Evolutionary conservation across 1,284 basidiomycete genomes (phyloP), one percentile per base, ranked within the genome.

Genomic region (Meripilus lineatus): DNA sequence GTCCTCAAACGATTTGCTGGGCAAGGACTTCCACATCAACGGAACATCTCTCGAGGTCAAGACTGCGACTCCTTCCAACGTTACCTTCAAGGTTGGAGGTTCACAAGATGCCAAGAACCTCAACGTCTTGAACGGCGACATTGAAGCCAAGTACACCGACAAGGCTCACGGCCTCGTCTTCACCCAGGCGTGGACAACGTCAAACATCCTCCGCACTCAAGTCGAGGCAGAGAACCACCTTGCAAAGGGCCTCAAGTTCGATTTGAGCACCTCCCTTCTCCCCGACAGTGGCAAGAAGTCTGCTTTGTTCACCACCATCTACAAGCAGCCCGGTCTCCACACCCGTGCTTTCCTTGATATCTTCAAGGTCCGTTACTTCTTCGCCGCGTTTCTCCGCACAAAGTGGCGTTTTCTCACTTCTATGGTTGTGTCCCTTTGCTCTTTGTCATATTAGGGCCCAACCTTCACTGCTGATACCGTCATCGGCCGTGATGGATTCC

Each of bases 221-320:
- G 71, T 99, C 55, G 96, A 99, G 79, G 77, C 98, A 62, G 94
- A 98, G 72, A 95, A 97, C 80, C 88, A 94, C 74, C 84, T 99
- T 63, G 93, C 94, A 59, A 92, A 94, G 73, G 95, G 93, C 56
- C 82, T 99, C 71, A 99, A 99, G 78, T 76, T 99, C 61, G 95
- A 98, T 69, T 68, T 97, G 50, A 78, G 77, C 63, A 87, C 92
- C 54, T 81, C 85, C 46, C 79, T 99, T 56, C 75, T 86, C 58
- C 94, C 96, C 46, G 84, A 89, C 59, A 92, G 89, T 65, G 81
- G 80, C 58, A 71, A 76, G 62, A 95, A 93, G 79, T 79, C 81
- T 43, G 91, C 92, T 48, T 72, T 93, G 54, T 60, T 89, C 56
- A 89, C 84, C 61, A 78, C 88, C 57, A 79, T 83, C 68, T 98